phyloP scores from a whole-genome alignment of 805 yeast species.

The Saturnispora sanitii region DNA sequence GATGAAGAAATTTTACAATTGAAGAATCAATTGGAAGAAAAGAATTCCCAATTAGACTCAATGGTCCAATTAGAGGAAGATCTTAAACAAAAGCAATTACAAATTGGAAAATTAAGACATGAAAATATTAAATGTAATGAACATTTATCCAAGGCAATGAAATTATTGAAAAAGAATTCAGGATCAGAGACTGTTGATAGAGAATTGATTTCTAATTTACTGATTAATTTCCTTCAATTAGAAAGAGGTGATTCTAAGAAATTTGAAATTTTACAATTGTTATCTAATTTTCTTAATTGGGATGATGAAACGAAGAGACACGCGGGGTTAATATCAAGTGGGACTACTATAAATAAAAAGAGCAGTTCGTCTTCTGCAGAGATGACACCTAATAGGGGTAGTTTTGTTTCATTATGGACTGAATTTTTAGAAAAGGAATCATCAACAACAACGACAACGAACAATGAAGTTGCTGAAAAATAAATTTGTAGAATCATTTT shows the following conservation, averaged over 20 bases:
- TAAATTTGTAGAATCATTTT: not conserved
- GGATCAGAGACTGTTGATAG: conserved; percentile 74
- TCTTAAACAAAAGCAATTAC: conserved; percentile 59
- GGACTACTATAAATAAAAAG: conserved; percentile 10
- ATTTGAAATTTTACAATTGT: conserved; percentile 80
- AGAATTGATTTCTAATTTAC: conserved; percentile 77
- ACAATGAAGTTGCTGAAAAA: not conserved
- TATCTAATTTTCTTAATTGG: conserved; percentile 81
- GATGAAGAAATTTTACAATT: conserved; percentile 15
- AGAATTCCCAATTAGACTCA: conserved; percentile 16
- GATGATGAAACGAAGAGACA: conserved; percentile 67
- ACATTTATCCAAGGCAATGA: conserved; percentile 86
- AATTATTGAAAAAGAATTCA: conserved; percentile 69
- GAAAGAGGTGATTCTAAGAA: conserved; percentile 93
- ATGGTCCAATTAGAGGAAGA: conserved; percentile 37
- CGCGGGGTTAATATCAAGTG: conserved; percentile 50
- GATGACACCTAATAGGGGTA: conserved; percentile 14
- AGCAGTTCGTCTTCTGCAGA: conserved; percentile 21
- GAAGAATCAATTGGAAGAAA: conserved; percentile 9
- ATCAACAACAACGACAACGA: conserved; percentile 20
- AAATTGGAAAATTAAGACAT: conserved; percentile 85
- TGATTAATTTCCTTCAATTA: conserved; percentile 73
- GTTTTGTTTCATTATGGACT: conserved; percentile 68
- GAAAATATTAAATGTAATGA: conserved; percentile 91
- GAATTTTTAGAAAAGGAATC: conserved; percentile 71